These are phyloP conservation scores for Sporothrix luriei DNA, from an alignment of 2,329 filamentous ascomycete species.

Conservation along the genomic window DNA sequence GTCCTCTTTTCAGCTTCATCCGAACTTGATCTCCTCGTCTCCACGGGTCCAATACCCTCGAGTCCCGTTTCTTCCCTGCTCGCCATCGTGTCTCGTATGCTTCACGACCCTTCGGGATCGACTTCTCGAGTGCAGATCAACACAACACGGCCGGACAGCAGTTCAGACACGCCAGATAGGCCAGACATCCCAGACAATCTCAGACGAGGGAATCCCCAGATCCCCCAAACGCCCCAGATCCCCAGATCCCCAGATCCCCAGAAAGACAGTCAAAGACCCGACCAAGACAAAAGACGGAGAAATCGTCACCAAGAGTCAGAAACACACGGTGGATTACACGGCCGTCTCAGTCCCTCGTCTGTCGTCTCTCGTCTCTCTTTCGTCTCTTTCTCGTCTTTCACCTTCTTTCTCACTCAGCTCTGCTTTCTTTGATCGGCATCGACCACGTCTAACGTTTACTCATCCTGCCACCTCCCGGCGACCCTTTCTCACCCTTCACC, in stretches of 20 bases:
- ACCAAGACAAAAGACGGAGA: neutral
- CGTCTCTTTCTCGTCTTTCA: neutral
- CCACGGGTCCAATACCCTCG: slow-evolving; percentile 20
- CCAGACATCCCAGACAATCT: neutral
- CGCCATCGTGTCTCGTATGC: slow-evolving; percentile 12
- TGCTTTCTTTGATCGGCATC: slow-evolving; percentile 5
- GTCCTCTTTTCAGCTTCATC: neutral
- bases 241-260: neutral
- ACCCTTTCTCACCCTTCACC: slow-evolving; percentile 7
- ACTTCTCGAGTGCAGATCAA: slow-evolving; percentile 12
- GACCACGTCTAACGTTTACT: slow-evolving; percentile 5
- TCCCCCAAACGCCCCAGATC: neutral
- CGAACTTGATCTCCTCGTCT: neutral
- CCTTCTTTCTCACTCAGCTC: neutral
- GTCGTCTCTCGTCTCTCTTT: neutral
- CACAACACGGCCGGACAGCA: slow-evolving; percentile 13
- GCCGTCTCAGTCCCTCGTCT: slow-evolving; percentile 14
- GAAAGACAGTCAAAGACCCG: neutral
- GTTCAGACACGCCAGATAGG: neutral
- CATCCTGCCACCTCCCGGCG: neutral
- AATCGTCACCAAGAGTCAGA: slow-evolving; percentile 22
- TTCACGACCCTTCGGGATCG: slow-evolving; percentile 19
- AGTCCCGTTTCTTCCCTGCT: slow-evolving; percentile 3
- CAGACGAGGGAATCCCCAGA: slow-evolving; percentile 2
- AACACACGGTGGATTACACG: slow-evolving; percentile 24